These are phyloP conservation scores for Butyriboletus appendiculatus DNA, from an alignment of 1,284 basidiomycete species.

Conservation along the genomic window DNA sequence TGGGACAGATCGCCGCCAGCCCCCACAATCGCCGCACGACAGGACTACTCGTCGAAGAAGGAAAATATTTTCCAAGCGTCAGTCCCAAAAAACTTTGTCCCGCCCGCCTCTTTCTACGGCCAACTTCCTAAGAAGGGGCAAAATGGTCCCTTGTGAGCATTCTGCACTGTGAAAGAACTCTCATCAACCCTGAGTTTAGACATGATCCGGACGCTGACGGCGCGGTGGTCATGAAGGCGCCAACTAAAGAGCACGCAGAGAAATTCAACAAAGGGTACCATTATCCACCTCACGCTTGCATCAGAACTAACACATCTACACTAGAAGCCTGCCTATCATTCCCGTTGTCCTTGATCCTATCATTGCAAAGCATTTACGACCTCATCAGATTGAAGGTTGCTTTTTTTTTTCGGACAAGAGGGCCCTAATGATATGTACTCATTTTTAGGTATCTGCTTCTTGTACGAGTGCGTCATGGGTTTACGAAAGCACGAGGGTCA, in stretches of 20 bases:
- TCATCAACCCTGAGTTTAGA: slow-evolving; percentile 34
- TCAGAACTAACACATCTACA: slow-evolving; percentile 11
- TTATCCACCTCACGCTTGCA: background rate
- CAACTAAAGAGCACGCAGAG: slow-evolving; percentile 66
- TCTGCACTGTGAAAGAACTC: slow-evolving; percentile 1
- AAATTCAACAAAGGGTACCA: slow-evolving; percentile 74
- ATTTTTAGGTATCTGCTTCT: slow-evolving; percentile 72
- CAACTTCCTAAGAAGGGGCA: slow-evolving; percentile 44
- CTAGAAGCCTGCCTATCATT: slow-evolving; percentile 61
- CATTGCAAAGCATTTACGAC: slow-evolving; percentile 75
- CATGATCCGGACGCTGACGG: slow-evolving; percentile 76
- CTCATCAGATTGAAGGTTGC: slow-evolving; percentile 89
- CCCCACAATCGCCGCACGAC: slow-evolving; percentile 2
- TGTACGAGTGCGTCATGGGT: slow-evolving; percentile 98
- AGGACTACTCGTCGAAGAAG: slow-evolving; percentile 16
- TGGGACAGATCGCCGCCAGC: slow-evolving; percentile 2
- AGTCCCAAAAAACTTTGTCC: slow-evolving; percentile 44
- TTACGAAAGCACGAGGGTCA: slow-evolving; percentile 85
- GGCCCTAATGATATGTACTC: background rate
- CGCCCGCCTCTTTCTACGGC: slow-evolving; percentile 63
- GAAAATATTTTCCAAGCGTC: slow-evolving; percentile 26
- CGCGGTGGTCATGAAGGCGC: slow-evolving; percentile 87
- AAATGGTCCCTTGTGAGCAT: slow-evolving; percentile 56
- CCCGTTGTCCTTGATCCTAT: slow-evolving; percentile 95
- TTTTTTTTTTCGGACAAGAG: background rate